Conservation (phyloP, 2,329 filamentous ascomycete species). For the Alternaria triticina region DNA sequence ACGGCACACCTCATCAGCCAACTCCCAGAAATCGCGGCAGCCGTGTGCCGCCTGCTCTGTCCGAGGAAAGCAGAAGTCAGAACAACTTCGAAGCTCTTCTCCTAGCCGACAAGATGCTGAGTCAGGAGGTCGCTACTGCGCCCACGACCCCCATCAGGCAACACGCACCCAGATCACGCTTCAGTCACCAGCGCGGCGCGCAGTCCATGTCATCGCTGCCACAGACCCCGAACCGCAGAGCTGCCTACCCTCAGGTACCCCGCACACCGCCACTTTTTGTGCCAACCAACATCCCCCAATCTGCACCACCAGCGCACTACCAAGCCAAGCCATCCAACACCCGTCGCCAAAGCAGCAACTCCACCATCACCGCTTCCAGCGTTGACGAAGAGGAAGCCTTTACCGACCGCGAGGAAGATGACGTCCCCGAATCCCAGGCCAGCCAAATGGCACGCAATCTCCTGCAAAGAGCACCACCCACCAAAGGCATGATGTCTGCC, state of each 20-base stretch:
- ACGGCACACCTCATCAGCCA: conserved; percentile 63
- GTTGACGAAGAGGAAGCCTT: conserved; percentile 52
- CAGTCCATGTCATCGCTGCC: conserved; percentile 88
- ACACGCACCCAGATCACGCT: conserved; percentile 56
- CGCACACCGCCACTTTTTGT: conserved; percentile 49
- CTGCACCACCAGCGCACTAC: conserved; percentile 51
- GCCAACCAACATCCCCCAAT: conserved; percentile 43
- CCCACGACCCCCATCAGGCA: conserved; percentile 70
- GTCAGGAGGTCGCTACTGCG: conserved; percentile 76
- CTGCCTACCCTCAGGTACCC: conserved; percentile 68
- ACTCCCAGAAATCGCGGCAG: conserved; percentile 45
- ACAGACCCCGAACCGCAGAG: conserved; percentile 68
- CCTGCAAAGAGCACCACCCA: conserved; percentile 65
- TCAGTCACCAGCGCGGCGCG: conserved; percentile 74
- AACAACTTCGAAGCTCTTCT: conserved; percentile 79
- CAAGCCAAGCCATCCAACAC: conserved; percentile 34
- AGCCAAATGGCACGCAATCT: conserved; percentile 78
- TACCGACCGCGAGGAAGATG: conserved; percentile 70
- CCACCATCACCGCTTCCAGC: conserved; percentile 52
- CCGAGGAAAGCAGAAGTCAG: conserved; percentile 56
- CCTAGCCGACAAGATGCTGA: conserved; percentile 75
- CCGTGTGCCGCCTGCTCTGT: conserved; percentile 53
- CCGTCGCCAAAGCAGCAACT: conserved; percentile 74
- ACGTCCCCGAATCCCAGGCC: conserved; percentile 75
- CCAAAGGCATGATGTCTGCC: conserved; percentile 39